These are phyloP conservation scores for Ligustrum vulgare DNA, from an alignment of 257 asterid genomes.

Conservation along the genomic window DNA sequence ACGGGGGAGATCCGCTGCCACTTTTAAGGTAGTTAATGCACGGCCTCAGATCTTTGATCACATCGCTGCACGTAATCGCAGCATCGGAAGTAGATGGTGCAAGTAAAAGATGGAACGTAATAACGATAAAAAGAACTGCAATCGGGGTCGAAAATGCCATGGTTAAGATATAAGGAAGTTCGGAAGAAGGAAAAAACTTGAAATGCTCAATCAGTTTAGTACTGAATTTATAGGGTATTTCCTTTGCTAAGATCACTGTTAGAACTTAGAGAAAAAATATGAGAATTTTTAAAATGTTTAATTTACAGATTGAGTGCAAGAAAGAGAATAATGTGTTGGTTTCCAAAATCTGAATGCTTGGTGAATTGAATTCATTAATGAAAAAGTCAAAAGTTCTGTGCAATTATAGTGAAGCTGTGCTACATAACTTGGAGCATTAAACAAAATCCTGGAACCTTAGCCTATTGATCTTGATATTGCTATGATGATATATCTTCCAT, in stretches of 20 bases:
- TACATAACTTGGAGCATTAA: constrained; percentile 1
- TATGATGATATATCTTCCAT: background rate
- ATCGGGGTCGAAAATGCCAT: constrained; percentile 38
- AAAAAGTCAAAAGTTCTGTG: background rate
- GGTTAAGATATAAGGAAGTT: background rate
- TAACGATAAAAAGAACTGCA: constrained; percentile 1
- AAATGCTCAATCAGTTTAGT: background rate
- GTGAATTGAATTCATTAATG: too few species aligned
- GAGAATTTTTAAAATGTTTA: background rate
- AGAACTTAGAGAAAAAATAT: constrained; percentile 1
- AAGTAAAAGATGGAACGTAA: constrained; percentile 6
- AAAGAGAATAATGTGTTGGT: constrained; percentile 10
- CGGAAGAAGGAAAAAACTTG: background rate
- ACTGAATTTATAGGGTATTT: background rate
- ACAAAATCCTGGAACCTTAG: background rate
- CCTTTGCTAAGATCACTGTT: constrained; percentile 1
- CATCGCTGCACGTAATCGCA: constrained; percentile 52
- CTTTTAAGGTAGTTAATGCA: constrained; percentile 52
- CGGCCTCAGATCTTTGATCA: constrained; percentile 46
- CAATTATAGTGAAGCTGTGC: background rate
- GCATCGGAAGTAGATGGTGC: constrained; percentile 28
- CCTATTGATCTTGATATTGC: background rate
- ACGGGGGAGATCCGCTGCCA: constrained; percentile 56
- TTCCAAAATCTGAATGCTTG: too few species aligned
- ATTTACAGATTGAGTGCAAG: constrained; percentile 35